A percentile compares a stretch with the other conserved stretches of the same genome.
Conservation (phyloP, 2,329 filamentous ascomycete species). For the Colletotrichum kahawae region DNA sequence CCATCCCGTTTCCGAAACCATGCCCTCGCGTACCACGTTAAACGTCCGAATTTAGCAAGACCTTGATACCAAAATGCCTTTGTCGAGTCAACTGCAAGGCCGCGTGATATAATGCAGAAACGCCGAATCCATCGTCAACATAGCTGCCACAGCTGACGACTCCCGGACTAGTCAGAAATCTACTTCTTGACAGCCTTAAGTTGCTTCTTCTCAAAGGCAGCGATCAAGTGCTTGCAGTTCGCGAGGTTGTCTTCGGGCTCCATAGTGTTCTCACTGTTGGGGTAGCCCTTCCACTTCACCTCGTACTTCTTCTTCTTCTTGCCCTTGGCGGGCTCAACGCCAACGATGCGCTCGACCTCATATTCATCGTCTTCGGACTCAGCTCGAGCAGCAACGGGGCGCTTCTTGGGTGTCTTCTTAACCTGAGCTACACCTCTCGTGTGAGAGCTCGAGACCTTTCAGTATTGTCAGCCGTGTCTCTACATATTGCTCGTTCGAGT, state of each 20-base stretch:
- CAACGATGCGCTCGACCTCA: conserved; percentile 54
- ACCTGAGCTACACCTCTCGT: neutral
- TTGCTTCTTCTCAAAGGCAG: conserved; percentile 38
- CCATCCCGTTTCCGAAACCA: neutral
- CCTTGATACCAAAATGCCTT: neutral
- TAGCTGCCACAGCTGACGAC: neutral
- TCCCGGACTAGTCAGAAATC: neutral
- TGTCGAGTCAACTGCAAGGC: neutral
- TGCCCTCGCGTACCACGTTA: neutral
- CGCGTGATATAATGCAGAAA: neutral
- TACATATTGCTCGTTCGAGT: neutral
- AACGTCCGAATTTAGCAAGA: neutral
- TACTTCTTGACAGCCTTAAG: neutral
- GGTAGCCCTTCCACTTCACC: conserved; percentile 60
- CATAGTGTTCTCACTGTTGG: conserved; percentile 54
- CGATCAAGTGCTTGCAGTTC: conserved; percentile 41
- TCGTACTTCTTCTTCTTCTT: conserved; percentile 47
- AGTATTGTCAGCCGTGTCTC: neutral
- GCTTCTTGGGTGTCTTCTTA: neutral
- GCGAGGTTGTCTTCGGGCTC: conserved; percentile 52
- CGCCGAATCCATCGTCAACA: neutral
- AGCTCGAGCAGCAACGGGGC: neutral
- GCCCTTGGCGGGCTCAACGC: conserved; percentile 39
- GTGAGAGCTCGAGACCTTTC: neutral
- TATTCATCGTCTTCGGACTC: conserved; percentile 37